phyloP scores from a whole-genome alignment of 495 filamentous ascomycete genomes.

The Daldinia loculata region DNA sequence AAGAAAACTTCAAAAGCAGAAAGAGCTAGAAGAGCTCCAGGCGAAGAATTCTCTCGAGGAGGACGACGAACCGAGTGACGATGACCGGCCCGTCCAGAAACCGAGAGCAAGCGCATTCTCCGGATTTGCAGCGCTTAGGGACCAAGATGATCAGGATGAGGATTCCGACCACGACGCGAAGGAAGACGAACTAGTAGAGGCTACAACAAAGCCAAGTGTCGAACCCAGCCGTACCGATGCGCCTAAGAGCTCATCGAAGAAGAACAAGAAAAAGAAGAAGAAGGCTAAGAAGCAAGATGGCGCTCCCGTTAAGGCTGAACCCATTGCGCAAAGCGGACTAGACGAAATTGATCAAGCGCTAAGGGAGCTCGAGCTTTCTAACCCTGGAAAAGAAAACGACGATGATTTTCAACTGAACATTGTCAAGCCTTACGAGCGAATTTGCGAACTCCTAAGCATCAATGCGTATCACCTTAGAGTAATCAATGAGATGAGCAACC shows the following conservation, averaged over 20 bases:
- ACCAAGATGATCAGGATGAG: slow-evolving; percentile 51
- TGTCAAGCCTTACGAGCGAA: slow-evolving; percentile 46
- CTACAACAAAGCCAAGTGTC: slow-evolving; percentile 41
- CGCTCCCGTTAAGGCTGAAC: slow-evolving; percentile 9
- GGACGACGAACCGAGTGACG: slow-evolving; percentile 57
- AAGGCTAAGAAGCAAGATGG: slow-evolving; percentile 52
- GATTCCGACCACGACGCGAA: slow-evolving; percentile 58
- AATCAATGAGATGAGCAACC: slow-evolving; percentile 88
- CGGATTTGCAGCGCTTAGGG: slow-evolving; percentile 58
- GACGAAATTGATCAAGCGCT: slow-evolving; percentile 90
- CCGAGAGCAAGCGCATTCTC: slow-evolving; percentile 57
- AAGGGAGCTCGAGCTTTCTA: slow-evolving; percentile 64
- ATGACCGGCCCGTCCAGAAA: slow-evolving; percentile 52
- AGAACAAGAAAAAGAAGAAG: slow-evolving; percentile 70
- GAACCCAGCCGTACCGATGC: slow-evolving; percentile 56
- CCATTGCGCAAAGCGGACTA: slow-evolving; percentile 48
- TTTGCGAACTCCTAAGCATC: slow-evolving; percentile 72
- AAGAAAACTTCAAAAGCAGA: slow-evolving; percentile 78
- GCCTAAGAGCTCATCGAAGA: slow-evolving; percentile 61
- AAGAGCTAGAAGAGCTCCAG: slow-evolving; percentile 57
- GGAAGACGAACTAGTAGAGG: slow-evolving; percentile 51
- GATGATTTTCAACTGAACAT: slow-evolving; percentile 11
- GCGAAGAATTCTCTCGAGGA: slow-evolving; percentile 40
- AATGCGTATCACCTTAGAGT: slow-evolving; percentile 84
- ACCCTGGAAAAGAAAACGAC: slow-evolving; percentile 15